Evolutionary conservation across 2,329 filamentous ascomycete species (phyloP).

Genomic region (Orbilia ellipsospora): DNA sequence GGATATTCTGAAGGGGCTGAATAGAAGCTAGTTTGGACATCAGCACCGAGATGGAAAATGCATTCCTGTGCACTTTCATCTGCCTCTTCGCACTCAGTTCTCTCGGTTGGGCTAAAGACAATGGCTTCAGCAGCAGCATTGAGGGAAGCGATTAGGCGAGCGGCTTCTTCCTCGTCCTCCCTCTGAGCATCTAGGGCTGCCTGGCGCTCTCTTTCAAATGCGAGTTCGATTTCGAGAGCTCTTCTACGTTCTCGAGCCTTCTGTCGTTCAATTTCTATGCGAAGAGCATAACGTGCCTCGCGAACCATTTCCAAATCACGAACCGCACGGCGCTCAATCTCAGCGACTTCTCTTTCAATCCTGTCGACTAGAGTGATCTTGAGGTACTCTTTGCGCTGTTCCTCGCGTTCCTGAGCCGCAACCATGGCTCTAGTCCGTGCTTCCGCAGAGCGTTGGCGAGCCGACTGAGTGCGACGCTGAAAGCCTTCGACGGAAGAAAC

Average conservation of each 20-base stretch:
- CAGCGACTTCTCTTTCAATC: slow-evolving; percentile 47
- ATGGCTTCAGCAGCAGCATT: slow-evolving; percentile 41
- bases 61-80: slow-evolving; percentile 37
- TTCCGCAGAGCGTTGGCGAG: slow-evolving; percentile 33
- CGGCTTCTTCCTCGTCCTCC: slow-evolving; percentile 48
- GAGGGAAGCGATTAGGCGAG: slow-evolving; percentile 45
- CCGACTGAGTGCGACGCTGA: slow-evolving; percentile 26
- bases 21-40: slow-evolving; percentile 24
- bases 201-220: slow-evolving; percentile 46
- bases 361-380: slow-evolving; percentile 51
- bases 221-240: slow-evolving; percentile 47
- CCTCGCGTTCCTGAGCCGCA: slow-evolving; percentile 42
- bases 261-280: slow-evolving; percentile 51
- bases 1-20: slow-evolving; percentile 10
- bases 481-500: slow-evolving; percentile 39
- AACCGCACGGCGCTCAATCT: slow-evolving; percentile 52
- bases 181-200: slow-evolving; percentile 47
- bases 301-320: slow-evolving; percentile 54
- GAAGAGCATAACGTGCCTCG: slow-evolving; percentile 45
- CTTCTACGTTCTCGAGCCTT: slow-evolving; percentile 49
- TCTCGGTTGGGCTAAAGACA: slow-evolving; percentile 5
- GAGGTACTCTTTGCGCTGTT: slow-evolving; percentile 43
- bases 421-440: slow-evolving; percentile 44
- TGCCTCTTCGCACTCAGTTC: neutral
- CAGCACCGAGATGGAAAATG: slow-evolving; percentile 43